phyloP scores from a whole-genome alignment of 306 rosid species.

The Ochetophila trinervis region DNA sequence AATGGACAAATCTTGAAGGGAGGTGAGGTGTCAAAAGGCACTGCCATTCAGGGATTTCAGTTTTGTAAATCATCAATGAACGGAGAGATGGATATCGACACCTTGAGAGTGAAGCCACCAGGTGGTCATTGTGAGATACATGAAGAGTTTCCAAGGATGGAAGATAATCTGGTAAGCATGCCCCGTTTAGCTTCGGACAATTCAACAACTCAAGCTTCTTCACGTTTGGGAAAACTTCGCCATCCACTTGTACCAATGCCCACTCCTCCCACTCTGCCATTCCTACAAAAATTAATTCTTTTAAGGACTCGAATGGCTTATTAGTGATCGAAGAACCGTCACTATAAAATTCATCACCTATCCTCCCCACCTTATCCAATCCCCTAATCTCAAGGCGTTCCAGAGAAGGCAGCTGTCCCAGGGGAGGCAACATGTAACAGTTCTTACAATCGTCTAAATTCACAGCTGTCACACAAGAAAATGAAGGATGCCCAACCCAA shows the following conservation, averaged over 20 bases:
- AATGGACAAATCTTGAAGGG: background rate
- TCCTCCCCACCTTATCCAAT: background rate
- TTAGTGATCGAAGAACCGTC: background rate
- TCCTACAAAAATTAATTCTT: background rate
- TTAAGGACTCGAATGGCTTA: background rate
- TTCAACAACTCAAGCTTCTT: background rate
- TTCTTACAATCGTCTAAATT: background rate
- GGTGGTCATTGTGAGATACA: background rate
- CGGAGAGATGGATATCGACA: too few relatives aligned
- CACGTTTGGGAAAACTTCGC: background rate
- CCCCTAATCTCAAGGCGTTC: background rate
- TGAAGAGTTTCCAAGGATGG: background rate
- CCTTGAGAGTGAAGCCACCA: background rate
- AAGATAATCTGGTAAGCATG: background rate
- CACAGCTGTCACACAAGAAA: background rate
- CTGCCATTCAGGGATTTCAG: too few relatives aligned
- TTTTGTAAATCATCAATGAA: background rate
- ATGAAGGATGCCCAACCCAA: slow-evolving; percentile 15
- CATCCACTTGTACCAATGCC: background rate
- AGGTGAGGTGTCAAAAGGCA: background rate
- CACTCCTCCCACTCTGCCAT: background rate
- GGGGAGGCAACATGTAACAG: background rate
- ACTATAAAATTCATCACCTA: slow-evolving; percentile 3
- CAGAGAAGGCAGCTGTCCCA: slow-evolving; percentile 14
- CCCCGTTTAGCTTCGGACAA: background rate